Evolutionary conservation across 306 rosid genomes (phyloP).

Genomic region (Biancaea sappan): DNA sequence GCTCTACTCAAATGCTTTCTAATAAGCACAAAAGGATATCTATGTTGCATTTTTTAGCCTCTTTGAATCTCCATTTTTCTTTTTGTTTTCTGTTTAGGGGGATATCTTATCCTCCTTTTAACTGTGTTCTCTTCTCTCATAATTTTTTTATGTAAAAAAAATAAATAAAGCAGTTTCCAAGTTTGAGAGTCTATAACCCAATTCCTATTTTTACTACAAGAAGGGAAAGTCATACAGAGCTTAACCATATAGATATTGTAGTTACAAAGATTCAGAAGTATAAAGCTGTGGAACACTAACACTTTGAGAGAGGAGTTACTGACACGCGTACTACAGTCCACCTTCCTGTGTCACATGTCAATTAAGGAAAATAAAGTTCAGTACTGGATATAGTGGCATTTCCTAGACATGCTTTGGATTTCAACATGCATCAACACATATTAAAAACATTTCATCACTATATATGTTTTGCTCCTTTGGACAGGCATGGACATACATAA

Average conservation of each 20-base stretch:
- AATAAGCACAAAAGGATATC: not conserved
- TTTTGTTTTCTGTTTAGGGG: not conserved
- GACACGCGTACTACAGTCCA: conserved; percentile 2
- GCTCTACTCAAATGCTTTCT: not conserved
- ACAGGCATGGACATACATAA: not conserved
- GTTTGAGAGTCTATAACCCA: not conserved
- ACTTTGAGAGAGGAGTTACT: conserved; percentile 6
- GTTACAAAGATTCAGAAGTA: not conserved
- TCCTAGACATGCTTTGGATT: not conserved
- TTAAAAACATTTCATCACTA: not conserved
- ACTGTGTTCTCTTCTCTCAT: not conserved
- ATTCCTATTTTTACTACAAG: not conserved
- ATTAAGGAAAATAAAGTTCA: not conserved
- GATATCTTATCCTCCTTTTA: not conserved
- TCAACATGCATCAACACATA: not conserved
- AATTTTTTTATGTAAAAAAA: not conserved
- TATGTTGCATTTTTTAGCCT: not conserved
- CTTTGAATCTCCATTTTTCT: not conserved
- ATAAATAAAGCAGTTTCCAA: not conserved
- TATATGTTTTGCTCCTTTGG: too few species aligned
- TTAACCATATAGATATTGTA: not conserved
- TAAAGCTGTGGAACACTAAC: not conserved
- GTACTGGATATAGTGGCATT: not conserved
- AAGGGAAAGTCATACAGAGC: not conserved
- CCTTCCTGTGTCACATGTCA: conserved; percentile 14